phyloP scores from a whole-genome alignment of 179 eudicot genomes.

The Actinidia arguta region DNA sequence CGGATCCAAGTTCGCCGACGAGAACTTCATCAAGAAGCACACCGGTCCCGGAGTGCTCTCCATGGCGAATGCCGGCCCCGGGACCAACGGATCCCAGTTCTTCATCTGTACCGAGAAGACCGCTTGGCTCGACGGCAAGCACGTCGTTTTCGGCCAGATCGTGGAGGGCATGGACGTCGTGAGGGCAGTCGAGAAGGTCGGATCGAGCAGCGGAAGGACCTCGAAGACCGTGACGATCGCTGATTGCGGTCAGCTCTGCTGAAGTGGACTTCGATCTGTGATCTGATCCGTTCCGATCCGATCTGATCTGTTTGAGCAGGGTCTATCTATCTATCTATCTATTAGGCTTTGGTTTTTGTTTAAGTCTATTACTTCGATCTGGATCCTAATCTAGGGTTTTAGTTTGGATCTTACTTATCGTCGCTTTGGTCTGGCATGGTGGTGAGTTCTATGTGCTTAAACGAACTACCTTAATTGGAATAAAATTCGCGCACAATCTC shows the following conservation, averaged over 20 bases:
- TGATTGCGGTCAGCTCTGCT: conserved; percentile 76
- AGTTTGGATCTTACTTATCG: neutral
- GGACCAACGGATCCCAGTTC: conserved; percentile 89
- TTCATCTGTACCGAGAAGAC: conserved; percentile 81
- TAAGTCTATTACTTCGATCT: neutral
- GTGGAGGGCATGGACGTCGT: conserved; percentile 84
- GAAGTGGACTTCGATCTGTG: neutral
- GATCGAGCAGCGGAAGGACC: conserved; percentile 51
- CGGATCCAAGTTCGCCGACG: conserved; percentile 74
- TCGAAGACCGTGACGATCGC: conserved; percentile 62
- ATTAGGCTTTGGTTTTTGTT: neutral
- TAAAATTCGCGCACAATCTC: too few relatives aligned
- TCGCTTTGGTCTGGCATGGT: too few relatives aligned
- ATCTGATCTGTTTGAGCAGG: neutral
- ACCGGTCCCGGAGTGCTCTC: conserved; percentile 85
- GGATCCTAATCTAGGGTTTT: conserved; percentile 8
- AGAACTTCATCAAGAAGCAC: conserved; percentile 79
- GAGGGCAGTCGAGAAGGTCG: conserved; percentile 70
- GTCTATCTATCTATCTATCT: neutral
- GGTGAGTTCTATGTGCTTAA: too few relatives aligned
- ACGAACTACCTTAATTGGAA: too few relatives aligned
- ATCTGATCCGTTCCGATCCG: neutral
- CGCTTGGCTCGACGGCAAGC: conserved; percentile 85
- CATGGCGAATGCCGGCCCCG: conserved; percentile 81
- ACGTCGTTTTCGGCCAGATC: conserved; percentile 76